Evolutionary conservation across 441 rosid genomes (phyloP).

Genomic region (Croton laevigatus): DNA sequence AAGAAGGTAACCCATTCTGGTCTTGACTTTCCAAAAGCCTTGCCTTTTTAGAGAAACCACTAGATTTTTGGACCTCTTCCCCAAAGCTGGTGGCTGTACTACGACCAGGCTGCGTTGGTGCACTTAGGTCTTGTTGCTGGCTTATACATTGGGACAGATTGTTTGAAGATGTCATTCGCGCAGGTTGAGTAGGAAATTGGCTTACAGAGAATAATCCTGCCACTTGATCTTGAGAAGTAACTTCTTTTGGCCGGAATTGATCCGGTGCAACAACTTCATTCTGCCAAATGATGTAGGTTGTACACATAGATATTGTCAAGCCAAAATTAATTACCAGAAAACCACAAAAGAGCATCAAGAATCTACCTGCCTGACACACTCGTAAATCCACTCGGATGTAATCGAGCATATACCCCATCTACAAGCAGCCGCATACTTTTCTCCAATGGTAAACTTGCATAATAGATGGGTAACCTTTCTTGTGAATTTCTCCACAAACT

Average conservation of each 20-base stretch:
- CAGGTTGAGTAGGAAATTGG: constrained; percentile 71
- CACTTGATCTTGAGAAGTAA: constrained; percentile 64
- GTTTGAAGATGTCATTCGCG: constrained; percentile 45
- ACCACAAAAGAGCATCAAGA: constrained; percentile 18
- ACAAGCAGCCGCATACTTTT: constrained; percentile 76
- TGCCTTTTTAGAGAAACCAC: constrained; percentile 46
- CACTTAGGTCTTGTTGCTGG: constrained; percentile 42
- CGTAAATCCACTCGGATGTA: constrained; percentile 84
- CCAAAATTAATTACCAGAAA: constrained; percentile 7
- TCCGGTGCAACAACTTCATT: constrained; percentile 61
- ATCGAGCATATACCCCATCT: constrained; percentile 68
- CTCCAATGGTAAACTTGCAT: constrained; percentile 79
- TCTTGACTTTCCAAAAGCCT: constrained; percentile 43
- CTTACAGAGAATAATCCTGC: constrained; percentile 63
- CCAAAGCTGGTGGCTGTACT: constrained; percentile 28
- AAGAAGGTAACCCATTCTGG: constrained; percentile 30
- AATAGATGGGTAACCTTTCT: constrained; percentile 83
- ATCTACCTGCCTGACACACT: constrained; percentile 86
- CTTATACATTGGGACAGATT: constrained; percentile 46
- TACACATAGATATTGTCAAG: constrained; percentile 1
- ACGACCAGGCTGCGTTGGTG: constrained; percentile 26
- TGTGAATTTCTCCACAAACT: constrained; percentile 58
- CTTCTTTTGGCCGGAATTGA: constrained; percentile 70
- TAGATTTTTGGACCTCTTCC: constrained; percentile 37
- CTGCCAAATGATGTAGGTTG: constrained; percentile 40